These are phyloP conservation scores for Pseudogymnoascus sp. DNA, from an alignment of 2,329 filamentous ascomycete genomes.

Conservation along the genomic window DNA sequence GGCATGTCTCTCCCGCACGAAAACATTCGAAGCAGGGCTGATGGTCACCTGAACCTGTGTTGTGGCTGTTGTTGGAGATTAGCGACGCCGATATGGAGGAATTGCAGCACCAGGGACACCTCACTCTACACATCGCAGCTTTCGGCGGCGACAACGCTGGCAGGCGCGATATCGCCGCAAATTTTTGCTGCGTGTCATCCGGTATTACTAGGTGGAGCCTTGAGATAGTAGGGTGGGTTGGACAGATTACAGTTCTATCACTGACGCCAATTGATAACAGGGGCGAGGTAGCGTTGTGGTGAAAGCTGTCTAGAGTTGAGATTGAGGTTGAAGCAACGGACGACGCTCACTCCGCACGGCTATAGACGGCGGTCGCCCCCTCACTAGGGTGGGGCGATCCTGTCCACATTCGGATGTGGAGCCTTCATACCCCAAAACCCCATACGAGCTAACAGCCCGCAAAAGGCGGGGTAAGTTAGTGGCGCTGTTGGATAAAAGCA, in stretches of 20 bases:
- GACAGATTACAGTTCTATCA: neutral
- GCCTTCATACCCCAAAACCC: neutral
- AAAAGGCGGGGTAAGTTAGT: neutral
- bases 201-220: neutral
- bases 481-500: neutral
- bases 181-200: neutral
- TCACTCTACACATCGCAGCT: constrained; percentile 11
- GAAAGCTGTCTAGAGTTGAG: neutral
- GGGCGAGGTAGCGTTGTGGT: neutral
- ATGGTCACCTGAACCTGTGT: neutral
- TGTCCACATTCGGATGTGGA: neutral
- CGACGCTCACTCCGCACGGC: neutral
- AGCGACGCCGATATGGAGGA: neutral
- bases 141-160: constrained; percentile 14
- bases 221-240: neutral
- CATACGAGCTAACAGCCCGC: neutral
- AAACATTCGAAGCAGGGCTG: constrained; percentile 3
- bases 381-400: neutral
- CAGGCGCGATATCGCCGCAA: constrained; percentile 14
- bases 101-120: neutral
- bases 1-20: neutral
- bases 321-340: neutral
- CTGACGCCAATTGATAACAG: neutral
- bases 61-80: neutral
- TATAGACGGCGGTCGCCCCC: neutral